Evolutionary conservation across 2,329 filamentous ascomycete species (phyloP), one percentile per base, ranked within the genome.

Genomic region (Balansia obtecta): DNA sequence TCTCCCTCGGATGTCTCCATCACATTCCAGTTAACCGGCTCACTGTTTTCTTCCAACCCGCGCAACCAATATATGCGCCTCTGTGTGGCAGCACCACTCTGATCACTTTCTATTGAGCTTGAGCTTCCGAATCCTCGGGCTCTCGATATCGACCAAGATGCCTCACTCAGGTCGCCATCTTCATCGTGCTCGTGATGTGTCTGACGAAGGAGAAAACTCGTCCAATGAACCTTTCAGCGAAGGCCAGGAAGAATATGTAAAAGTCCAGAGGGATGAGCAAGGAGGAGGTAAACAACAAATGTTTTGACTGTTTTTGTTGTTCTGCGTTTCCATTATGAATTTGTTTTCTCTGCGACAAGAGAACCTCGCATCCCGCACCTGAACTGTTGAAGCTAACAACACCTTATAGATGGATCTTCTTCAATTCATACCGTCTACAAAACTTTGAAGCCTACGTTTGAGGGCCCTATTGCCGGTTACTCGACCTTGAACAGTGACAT

Each of bases 381-480:
- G 20, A n/a, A 8, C 12, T 16, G 41, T 38, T 18, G 38, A 49
- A 15, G 22, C 51, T 54, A 38, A 54, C 47, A 3, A 13, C 9
- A 38, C 34, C 12, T 4, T 46, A 11, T 33, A 53, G 49, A 37
- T 40, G 34, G 13, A 40, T 20, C 42, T 56, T 68, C 64, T 16
- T 59, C 69, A 41, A 57, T 65, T 34, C 59, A 58, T 13, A 70
- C 68, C 16, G 63, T 73, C 18, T 73, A 68, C 56, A 65, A 66
- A 46, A 74, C 71, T 38, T 53, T 71, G 60, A 55, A 60, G 6
- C 59, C 66, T 12, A 70, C 64, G 4, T 73, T 73, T 38, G 61
- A 64, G 37, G 71, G 69, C n/a, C 58, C 62, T 6, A 61, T 74
- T 50, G 71, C 57, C 30, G 68, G 71, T 27, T 73, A 68, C 50